phyloP scores from a whole-genome alignment of 2,329 filamentous ascomycete species.

The Fusarium sp. region DNA sequence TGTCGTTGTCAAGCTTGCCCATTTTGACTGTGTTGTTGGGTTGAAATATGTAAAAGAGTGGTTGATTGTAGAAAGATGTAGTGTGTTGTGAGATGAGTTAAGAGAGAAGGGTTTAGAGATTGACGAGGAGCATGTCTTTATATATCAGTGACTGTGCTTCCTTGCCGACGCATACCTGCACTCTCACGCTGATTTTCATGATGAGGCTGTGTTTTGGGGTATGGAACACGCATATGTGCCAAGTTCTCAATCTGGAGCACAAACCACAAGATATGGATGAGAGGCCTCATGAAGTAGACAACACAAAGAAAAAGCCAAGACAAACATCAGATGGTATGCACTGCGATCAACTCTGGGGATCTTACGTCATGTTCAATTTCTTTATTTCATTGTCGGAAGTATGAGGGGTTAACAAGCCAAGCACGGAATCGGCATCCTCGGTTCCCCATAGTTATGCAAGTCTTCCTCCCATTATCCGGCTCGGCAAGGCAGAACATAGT shows the following conservation, averaged over 20 bases:
- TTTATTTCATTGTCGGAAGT: neutral
- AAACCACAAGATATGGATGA: neutral
- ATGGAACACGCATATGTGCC: slow-evolving; percentile 19
- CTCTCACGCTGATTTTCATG: neutral
- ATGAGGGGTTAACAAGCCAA: slow-evolving; percentile 3
- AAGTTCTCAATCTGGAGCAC: slow-evolving; percentile 3
- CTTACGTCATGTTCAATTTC: neutral
- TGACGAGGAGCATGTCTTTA: neutral
- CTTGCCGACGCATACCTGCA: neutral
- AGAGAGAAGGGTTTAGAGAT: too few species aligned
- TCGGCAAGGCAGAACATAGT: slow-evolving; percentile 5
- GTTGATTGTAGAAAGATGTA: neutral
- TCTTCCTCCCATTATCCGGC: slow-evolving; percentile 1
- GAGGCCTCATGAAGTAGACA: slow-evolving; percentile 7
- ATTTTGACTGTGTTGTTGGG: slow-evolving; percentile 29
- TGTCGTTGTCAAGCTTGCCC: slow-evolving; percentile 49
- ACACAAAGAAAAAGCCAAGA: neutral
- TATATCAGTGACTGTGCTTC: neutral
- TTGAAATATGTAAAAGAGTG: neutral
- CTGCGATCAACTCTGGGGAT: neutral
- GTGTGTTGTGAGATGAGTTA: neutral
- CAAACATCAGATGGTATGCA: neutral
- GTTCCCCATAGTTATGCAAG: slow-evolving; percentile 9
- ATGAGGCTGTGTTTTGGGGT: slow-evolving; percentile 1
- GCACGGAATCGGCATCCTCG: slow-evolving; percentile 12